Evolutionary conservation across 2,329 filamentous ascomycete genomes (phyloP).

Genomic region (Trichoderma aggressivum): DNA sequence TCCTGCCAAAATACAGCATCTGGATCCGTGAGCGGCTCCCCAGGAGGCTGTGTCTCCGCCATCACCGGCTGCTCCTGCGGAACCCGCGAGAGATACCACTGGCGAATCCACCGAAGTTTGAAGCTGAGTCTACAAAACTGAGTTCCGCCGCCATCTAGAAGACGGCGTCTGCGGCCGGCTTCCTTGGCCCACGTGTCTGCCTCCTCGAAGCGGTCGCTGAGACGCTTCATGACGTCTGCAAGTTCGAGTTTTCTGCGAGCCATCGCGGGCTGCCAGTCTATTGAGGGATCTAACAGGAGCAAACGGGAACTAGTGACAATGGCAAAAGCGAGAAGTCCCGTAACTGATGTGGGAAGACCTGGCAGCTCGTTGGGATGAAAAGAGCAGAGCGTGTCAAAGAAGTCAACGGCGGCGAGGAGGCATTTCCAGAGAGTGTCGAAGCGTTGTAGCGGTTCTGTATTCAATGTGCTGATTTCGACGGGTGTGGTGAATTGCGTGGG

Average conservation of each 20-base stretch:
- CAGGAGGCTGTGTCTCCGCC: conserved; percentile 11
- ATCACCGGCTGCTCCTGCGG: conserved; percentile 21
- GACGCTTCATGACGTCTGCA: conserved; percentile 24
- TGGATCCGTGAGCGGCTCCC: background rate
- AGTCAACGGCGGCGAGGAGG: conserved; percentile 29
- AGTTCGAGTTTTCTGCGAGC: conserved; percentile 36
- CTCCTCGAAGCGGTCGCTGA: conserved; percentile 33
- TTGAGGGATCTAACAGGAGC: conserved; percentile 32
- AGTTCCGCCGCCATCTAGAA: conserved; percentile 32
- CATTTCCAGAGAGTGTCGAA: conserved; percentile 38
- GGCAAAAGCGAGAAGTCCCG: conserved; percentile 33
- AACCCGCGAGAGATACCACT: conserved; percentile 36
- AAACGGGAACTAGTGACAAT: conserved; percentile 36
- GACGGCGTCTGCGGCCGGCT: conserved; percentile 25
- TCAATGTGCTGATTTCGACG: conserved; percentile 5
- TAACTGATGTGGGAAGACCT: conserved; percentile 31
- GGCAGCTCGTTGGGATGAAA: conserved; percentile 28
- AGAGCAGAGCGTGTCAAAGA: conserved; percentile 27
- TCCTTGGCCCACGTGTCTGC: conserved; percentile 28
- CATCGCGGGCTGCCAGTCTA: conserved; percentile 36
- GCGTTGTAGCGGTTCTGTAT: conserved; percentile 27
- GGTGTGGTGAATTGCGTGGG: conserved; percentile 26
- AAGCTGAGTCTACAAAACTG: conserved; percentile 33
- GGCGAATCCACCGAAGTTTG: conserved; percentile 39
- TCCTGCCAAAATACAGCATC: conserved; percentile 22